phyloP scores from a whole-genome alignment of 192 early-diverging fungal genomes.

The Backusella morwellensis region DNA sequence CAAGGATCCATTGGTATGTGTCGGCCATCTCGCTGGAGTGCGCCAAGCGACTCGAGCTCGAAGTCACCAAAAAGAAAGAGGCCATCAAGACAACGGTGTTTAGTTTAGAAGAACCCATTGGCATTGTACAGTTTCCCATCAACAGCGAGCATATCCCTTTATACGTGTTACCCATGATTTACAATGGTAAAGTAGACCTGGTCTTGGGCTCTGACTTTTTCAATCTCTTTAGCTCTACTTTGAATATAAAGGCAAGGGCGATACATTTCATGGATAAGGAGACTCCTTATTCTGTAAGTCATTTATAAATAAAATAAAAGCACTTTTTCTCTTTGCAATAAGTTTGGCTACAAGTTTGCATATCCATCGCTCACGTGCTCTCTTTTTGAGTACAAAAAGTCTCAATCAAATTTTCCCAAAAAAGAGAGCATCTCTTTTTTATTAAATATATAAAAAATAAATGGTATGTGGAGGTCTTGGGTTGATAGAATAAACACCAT shows the following conservation, averaged over 20 bases:
- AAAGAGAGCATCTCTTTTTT: neutral
- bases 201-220: slow-evolving; percentile 20
- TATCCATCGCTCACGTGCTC: neutral
- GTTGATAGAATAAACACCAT: slow-evolving; percentile 34
- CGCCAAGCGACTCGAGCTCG: neutral
- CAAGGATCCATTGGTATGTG: slow-evolving; percentile 1
- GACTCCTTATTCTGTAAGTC: slow-evolving; percentile 6
- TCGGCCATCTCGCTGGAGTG: slow-evolving; percentile 11
- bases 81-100: neutral
- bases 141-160: neutral
- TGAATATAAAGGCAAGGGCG: slow-evolving; percentile 10
- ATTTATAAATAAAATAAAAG: neutral
- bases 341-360: neutral
- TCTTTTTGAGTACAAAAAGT: neutral
- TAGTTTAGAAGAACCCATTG: slow-evolving; percentile 9
- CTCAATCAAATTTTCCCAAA: neutral
- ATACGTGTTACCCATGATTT: slow-evolving; percentile 20
- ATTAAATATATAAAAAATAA: neutral
- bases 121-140: slow-evolving; percentile 8
- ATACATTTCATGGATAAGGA: slow-evolving; percentile 7
- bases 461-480: slow-evolving; percentile 37
- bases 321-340: neutral
- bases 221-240: neutral
- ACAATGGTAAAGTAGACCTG: slow-evolving; percentile 9
- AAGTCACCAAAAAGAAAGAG: neutral